phyloP scores from a whole-genome alignment of 306 rosid genomes.

The Lithocarpus polystachyus region DNA sequence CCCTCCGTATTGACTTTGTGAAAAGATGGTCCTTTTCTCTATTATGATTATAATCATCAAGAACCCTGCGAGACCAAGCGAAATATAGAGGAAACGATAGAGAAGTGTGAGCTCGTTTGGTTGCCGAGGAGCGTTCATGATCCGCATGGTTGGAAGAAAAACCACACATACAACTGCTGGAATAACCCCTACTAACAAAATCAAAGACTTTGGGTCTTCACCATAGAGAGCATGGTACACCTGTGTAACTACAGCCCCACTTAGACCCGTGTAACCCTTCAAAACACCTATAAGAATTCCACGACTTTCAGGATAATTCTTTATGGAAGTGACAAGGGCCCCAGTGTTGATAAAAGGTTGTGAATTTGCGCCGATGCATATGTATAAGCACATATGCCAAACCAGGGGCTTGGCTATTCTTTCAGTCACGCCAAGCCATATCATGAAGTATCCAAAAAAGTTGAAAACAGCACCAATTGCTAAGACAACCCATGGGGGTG shows the following conservation, averaged over 20 bases:
- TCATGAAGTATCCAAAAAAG: constrained; percentile 57
- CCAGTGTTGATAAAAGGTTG: constrained; percentile 55
- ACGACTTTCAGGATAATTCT: constrained; percentile 46
- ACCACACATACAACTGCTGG: constrained; percentile 43
- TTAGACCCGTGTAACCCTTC: constrained; percentile 52
- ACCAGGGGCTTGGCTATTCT: constrained; percentile 35
- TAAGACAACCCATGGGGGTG: constrained; percentile 58
- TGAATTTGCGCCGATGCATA: constrained; percentile 48
- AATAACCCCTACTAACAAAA: constrained; percentile 52
- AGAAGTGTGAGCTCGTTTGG: constrained; percentile 44
- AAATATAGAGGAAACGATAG: constrained; percentile 41
- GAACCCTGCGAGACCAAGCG: constrained; percentile 65
- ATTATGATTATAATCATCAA: constrained; percentile 47
- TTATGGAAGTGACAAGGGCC: constrained; percentile 48
- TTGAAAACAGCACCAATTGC: constrained; percentile 34
- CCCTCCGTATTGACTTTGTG: constrained; percentile 29
- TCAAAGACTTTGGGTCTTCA: constrained; percentile 36
- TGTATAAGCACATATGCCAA: constrained; percentile 53
- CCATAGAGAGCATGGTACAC: constrained; percentile 41
- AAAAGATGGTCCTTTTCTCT: constrained; percentile 22
- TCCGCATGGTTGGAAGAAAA: constrained; percentile 40
- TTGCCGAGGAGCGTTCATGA: constrained; percentile 29
- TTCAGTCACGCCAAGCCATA: constrained; percentile 45
- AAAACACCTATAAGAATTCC: constrained; percentile 44
- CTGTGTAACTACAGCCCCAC: constrained; percentile 57